These are phyloP conservation scores for Lactarius tabidus DNA, from an alignment of 768 basidiomycete species.

Conservation along the genomic window DNA sequence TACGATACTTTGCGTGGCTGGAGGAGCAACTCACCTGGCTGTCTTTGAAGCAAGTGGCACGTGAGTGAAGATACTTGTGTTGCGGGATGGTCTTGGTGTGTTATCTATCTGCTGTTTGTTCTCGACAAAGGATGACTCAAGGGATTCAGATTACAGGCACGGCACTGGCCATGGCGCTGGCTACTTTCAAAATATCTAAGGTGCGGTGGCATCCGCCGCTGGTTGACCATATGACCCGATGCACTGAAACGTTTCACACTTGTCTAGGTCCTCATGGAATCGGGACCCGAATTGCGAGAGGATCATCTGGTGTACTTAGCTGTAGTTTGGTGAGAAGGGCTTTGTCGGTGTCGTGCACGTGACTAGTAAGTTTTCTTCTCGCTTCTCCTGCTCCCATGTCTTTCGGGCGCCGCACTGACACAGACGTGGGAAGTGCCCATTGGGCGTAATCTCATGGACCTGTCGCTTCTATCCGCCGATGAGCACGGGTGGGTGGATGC, in stretches of 20 bases:
- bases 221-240: slow-evolving; percentile 32
- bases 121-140: background rate
- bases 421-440: slow-evolving; percentile 74
- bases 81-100: slow-evolving; percentile 81
- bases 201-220: slow-evolving; percentile 27
- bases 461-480: slow-evolving; percentile 51
- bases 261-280: too few species aligned
- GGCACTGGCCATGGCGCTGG: slow-evolving; percentile 97
- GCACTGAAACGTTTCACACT: slow-evolving; percentile 77
- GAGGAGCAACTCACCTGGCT: slow-evolving; percentile 73
- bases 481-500: slow-evolving; percentile 80
- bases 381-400: too few species aligned
- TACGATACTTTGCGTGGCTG: slow-evolving; percentile 91
- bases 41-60: slow-evolving; percentile 25
- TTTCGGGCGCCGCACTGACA: slow-evolving; percentile 59
- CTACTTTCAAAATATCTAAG: slow-evolving; percentile 89
- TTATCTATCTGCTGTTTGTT: background rate
- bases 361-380: slow-evolving; percentile 69
- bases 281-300: slow-evolving; percentile 46
- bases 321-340: slow-evolving; percentile 78
- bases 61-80: too few species aligned
- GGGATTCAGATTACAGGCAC: slow-evolving; percentile 63
- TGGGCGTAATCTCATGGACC: slow-evolving; percentile 75
- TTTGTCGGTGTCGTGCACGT: slow-evolving; percentile 83
- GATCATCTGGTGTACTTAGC: too few species aligned